A percentile compares a stretch with the other conserved stretches of the same genome.
Evolutionary conservation across 2,329 filamentous ascomycete genomes (phyloP).

Genomic region (Lecanicillium sp.): DNA sequence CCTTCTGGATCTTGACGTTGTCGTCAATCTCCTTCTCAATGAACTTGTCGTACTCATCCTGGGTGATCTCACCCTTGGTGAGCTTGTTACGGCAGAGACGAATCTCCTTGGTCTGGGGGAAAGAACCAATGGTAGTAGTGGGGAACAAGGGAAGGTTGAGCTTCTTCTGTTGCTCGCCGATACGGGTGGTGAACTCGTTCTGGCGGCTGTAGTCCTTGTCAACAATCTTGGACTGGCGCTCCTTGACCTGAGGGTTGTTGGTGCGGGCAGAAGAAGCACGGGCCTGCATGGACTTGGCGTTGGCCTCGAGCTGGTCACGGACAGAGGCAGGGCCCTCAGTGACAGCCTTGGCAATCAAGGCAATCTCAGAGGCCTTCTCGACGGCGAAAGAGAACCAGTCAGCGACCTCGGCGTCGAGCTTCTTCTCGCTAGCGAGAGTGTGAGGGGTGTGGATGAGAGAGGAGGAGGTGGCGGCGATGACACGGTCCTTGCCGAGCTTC

Average conservation of each 20-base stretch:
- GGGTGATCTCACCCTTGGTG: conserved; percentile 95
- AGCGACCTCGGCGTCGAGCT: conserved; percentile 82
- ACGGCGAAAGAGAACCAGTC: conserved; percentile 99
- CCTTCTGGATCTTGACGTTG: conserved; percentile 93
- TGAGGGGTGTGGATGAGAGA: conserved; percentile 98
- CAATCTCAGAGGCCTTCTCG: conserved; percentile 88
- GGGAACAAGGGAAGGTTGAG: conserved; percentile 95
- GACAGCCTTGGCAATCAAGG: conserved; percentile 92
- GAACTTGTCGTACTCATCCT: conserved; percentile 93
- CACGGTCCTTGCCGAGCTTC: conserved; percentile 93
- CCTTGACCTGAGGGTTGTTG: conserved; percentile 97
- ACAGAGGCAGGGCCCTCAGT: conserved; percentile 85
- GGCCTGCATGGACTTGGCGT: conserved; percentile 86
- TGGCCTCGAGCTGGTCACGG: conserved; percentile 84
- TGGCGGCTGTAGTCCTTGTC: conserved; percentile 84
- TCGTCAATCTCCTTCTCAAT: conserved; percentile 98
- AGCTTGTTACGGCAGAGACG: conserved; percentile 95
- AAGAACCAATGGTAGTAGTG: conserved; percentile 97
- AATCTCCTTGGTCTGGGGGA: conserved; percentile 99
- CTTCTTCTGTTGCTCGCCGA: conserved; percentile 80
- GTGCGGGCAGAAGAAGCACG: conserved; percentile 89
- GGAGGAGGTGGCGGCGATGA: conserved; percentile 93
- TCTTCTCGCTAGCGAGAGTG: conserved; percentile 98
- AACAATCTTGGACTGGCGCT: conserved; percentile 83
- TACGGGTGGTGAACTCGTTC: conserved; percentile 78